Percentiles rank a stretch among this genome's conserved stretches.
These are phyloP conservation scores for Musa troglodytarum DNA, from an alignment of 176 grass and related monocot genomes.

Conservation along the genomic window DNA sequence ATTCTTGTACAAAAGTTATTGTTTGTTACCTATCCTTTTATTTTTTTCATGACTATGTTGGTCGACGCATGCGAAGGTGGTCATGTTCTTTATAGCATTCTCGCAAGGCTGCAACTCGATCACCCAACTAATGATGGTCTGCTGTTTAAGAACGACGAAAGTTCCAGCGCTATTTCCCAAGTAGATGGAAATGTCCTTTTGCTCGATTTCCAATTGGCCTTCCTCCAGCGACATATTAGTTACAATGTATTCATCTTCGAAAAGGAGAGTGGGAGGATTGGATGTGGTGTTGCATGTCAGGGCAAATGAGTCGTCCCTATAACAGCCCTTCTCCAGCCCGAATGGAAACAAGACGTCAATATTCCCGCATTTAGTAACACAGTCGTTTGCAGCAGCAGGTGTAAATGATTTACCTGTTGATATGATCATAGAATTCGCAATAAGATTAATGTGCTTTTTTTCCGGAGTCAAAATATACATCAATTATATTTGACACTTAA, in stretches of 20 bases:
- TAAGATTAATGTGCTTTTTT: too few species aligned
- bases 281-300: not conserved
- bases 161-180: not conserved
- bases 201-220: not conserved
- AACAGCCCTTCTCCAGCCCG: too few species aligned
- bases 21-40: too few species aligned
- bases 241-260: rapidly evolving
- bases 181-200: rapidly evolving
- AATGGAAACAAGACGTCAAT: too few species aligned
- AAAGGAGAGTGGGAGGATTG: not conserved
- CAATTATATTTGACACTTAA: too few species aligned
- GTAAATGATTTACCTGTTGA: not conserved
- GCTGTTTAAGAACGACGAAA: not conserved
- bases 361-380: too few species aligned
- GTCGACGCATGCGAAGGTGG: not conserved
- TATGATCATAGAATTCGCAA: not conserved
- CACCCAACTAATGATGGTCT: not conserved
- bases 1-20: too few species aligned
- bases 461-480: too few species aligned
- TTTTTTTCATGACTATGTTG: not conserved
- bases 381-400: not conserved
- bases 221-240: not conserved
- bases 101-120: not conserved
- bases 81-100: not conserved
- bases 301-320: not conserved